Evolutionary conservation across 257 asterid genomes (phyloP), one percentile per base, ranked within the genome.

Genomic region (Euphrasia confusa): DNA sequence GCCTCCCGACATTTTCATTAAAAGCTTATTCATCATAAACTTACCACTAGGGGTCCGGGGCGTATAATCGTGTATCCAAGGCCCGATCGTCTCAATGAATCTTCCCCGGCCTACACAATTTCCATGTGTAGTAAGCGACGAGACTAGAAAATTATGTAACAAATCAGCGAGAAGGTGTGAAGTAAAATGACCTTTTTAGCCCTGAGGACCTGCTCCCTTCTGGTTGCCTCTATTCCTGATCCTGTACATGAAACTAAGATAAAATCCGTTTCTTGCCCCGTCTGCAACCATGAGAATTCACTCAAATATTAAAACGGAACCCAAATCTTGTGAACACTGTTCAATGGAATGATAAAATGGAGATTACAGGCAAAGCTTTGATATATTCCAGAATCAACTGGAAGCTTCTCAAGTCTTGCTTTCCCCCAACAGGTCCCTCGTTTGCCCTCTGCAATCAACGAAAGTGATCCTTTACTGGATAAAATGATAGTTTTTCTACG

Each of bases 211-310:
- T 91, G 98, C 79, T 86, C 98, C 77, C 97, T 75, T 77, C 97
- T 73, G 13, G 71, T 54, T 65, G 88, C 70, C 54, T 91, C 98
- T 58, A 91, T 81, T 73, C 98, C 98, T 17, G 86, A 82, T 70
- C 97, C 97, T 58, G 98, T 86, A 74, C 98, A 91, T 13, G 98
- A 91, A 72, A 91, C 98, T 64, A 91, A 78, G 78, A 91, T 71
- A 33, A 91, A 86, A 68, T 86, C 98, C 12, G 98, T 88, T 83
- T 91, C 98, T 81, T 91, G 95, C 77, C 98, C 98, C 8, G 95
- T 83, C 97, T 91, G 93, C 85, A 80, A 71, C 44, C 27, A 73
- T 49, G 58, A 64, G 61, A 73, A 69, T 40, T 47, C 59, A 17
- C 63, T 49, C 27, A 55, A 54, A 18, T 42, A 66, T 60, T 30